Conservation (phyloP, 495 filamentous ascomycete genomes). For the Penicillium canescens region DNA sequence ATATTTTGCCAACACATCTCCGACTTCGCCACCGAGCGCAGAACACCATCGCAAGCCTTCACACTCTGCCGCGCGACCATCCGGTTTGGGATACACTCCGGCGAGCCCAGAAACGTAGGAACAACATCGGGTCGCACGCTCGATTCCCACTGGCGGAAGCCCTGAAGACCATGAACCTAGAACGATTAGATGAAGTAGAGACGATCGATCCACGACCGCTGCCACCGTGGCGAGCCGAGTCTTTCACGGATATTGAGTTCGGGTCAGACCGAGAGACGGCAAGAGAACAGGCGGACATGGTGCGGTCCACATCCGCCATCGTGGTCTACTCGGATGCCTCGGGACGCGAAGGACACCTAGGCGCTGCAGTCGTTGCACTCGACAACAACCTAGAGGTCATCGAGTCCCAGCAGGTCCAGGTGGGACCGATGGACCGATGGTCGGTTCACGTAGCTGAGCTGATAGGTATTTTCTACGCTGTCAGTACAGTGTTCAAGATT, state of each 20-base stretch:
- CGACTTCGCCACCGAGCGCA: not conserved
- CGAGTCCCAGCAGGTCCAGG: conserved; percentile 6
- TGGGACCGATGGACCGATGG: conserved; percentile 6
- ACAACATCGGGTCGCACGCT: conserved; percentile 2
- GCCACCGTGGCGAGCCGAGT: conserved; percentile 7
- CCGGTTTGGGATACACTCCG: conserved; percentile 5
- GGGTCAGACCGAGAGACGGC: conserved; percentile 13
- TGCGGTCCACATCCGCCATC: conserved; percentile 1
- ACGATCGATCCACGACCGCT: conserved; percentile 20
- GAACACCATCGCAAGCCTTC: not conserved
- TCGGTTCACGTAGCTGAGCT: conserved; percentile 17
- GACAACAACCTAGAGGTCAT: conserved; percentile 1
- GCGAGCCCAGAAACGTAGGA: conserved; percentile 13
- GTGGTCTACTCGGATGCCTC: conserved; percentile 14
- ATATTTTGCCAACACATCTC: not conserved
- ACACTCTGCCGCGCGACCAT: conserved; percentile 1
- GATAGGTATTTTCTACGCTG: conserved; percentile 11
- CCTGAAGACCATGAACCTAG: conserved; percentile 15
- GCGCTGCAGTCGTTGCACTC: conserved; percentile 9
- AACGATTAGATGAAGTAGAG: conserved; percentile 14
- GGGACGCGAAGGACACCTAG: conserved; percentile 11
- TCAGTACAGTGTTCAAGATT: conserved; percentile 4
- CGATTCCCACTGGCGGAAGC: conserved; percentile 19
- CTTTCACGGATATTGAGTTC: conserved; percentile 18
- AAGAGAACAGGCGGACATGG: conserved; percentile 4